These are phyloP conservation scores for Wickerhamomyces mucosus DNA, from an alignment of 805 yeast genomes.

Conservation along the genomic window DNA sequence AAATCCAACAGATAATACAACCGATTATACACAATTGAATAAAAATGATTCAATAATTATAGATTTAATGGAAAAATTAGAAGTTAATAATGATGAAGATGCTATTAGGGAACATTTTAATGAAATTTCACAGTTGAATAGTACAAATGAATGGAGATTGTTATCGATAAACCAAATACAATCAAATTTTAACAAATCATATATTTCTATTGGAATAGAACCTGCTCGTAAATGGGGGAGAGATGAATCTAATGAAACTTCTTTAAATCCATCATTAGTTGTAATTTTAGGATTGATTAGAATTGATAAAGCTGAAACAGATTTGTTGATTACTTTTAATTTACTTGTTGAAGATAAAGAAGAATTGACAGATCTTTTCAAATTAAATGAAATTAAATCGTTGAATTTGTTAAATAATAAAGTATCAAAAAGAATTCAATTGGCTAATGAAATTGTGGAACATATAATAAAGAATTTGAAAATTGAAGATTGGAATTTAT, in stretches of 20 bases:
- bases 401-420: conserved; percentile 4
- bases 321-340: conserved; percentile 50
- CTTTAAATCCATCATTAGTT: conserved; percentile 29
- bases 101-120: conserved; percentile 45
- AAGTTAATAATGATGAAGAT: conserved; percentile 24
- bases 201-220: conserved; percentile 29
- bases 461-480: conserved; percentile 21
- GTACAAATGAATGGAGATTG: conserved; percentile 23
- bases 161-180: conserved; percentile 19
- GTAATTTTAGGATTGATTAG: conserved; percentile 52
- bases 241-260: conserved; percentile 15
- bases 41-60: conserved; percentile 50
- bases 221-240: conserved; percentile 47
- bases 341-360: conserved; percentile 35
- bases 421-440: conserved; percentile 22
- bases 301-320: conserved; percentile 42
- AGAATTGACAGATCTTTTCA: conserved; percentile 19
- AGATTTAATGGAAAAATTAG: conserved; percentile 50
- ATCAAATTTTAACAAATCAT: conserved; percentile 15
- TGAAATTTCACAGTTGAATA: conserved; percentile 42
- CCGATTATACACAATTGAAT: conserved; percentile 25
- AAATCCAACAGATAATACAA: conserved; percentile 24
- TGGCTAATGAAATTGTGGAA: conserved; percentile 18
- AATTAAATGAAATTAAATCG: conserved; percentile 1
- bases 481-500: conserved; percentile 39